Base-by-base conservation (phyloP, 495 filamentous ascomycete species). In the Penicilliopsis zonata region DNA sequence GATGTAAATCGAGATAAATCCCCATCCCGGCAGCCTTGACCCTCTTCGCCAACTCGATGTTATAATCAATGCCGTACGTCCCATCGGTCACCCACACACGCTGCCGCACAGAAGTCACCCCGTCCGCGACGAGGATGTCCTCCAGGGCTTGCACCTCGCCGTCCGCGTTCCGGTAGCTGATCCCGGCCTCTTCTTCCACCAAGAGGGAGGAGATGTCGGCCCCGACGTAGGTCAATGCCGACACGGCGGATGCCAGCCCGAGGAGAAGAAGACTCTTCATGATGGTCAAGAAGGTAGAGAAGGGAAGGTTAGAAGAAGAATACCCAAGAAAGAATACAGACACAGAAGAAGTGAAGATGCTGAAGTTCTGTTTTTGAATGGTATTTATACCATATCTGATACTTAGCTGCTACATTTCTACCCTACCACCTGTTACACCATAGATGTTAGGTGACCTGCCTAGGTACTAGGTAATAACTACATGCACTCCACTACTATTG, bases 161-260 rank as follows among this genome's bases (percentile, higher is more conserved):
- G 31, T 58, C 60, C 1, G 54, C 37, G 30, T 66, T 72, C 45
- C 70, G 77, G 55, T 78, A 86, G 0, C 55, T 55, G 28, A 70
- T 57, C 1, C 76, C 78, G 1, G 62, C 51, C 5, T 63, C 58
- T 48, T 85, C 80, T 41, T 79, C 72, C 2, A 84, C 51, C 3
- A 72, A 41, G 2, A 81, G 58, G 0, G 80, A 85, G 3, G 77
- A 82, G 66, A 81, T 82, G 49, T 86, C 80, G 2, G 78, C 76
- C 2, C 80, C 78, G 40, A 69, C 74, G 50, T 75, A 74, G 3
- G 65, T 67, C 7, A 84, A 64, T 13, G 65, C 63, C 9, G 72
- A 59, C 4, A 23, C 40, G 23, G 39, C 33, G 4, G 43, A 34
- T 15, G 39, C 25, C n/a, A 59, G 34, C n/a, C 49, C 32, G 16